Base-by-base conservation (phyloP, 1,284 basidiomycete genomes). In the Sanghuangporus weigelae region DNA sequence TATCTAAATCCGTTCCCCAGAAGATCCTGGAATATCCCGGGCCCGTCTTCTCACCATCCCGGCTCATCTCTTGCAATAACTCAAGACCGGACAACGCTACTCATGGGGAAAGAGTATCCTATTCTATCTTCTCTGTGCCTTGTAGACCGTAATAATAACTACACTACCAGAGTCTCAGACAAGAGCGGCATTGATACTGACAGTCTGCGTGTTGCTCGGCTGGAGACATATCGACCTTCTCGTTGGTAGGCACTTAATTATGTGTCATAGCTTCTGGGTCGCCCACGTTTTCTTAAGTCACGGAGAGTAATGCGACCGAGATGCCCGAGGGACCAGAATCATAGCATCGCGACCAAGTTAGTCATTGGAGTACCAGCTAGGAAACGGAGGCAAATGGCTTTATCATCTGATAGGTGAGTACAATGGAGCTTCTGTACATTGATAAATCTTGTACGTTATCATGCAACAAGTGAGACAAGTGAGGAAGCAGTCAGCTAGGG, bases 221-320 rank as follows among this genome's bases (percentile, higher is more conserved):
- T 36, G 31, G 14, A 10, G 12, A 12, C 11, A 31, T 39, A 12
- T n/a, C 26, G 31, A 16, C 10, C 31, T n/a, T n/a, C 19, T 19
- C 12, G 16, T 38, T 19, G n/a, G 53, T 31, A 38, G 14, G 53
- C 36, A 38, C 10, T 35, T 49, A 19, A 49, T n/a, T 31, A 10
- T n/a, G 38, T 54, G 5, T 54, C 53, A 14, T n/a, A 39, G 8
- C 26, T 57, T 42, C 35, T 39, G 36, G 55, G 10, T 46, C 6
- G 44, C 21, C 4, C 42, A 42, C 42, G 42, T n/a, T 21, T 57
- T 44, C 53, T n/a, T 16, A 14, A n/a, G 10, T 51, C 38, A 42
- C 31, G n/a, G 21, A 7, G 16, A 59, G 31, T 10, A 60, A 57
- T 31, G 26, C 26, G 26, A 39, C 61, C 61, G 61, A 62, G 56